Conservation (phyloP, 805 yeast genomes). For the Grigorovia yakushimaensis region DNA sequence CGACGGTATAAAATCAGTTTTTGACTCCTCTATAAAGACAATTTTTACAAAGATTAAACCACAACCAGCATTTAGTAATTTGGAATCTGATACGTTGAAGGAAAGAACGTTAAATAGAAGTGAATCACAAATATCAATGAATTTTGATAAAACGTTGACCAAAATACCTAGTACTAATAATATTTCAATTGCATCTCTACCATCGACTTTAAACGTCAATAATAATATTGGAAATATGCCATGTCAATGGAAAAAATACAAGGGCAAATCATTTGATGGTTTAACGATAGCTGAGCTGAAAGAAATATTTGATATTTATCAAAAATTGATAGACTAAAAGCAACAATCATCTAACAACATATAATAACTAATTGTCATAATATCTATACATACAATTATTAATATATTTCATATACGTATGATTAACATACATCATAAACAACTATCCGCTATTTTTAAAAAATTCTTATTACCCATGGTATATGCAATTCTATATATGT, state of each 20-base stretch:
- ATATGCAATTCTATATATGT: not conserved
- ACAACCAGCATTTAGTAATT: not conserved
- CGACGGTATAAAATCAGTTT: slow-evolving; percentile 21
- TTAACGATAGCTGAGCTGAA: slow-evolving; percentile 20
- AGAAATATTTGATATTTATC: slow-evolving; percentile 25
- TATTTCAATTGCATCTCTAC: not conserved
- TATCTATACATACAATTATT: not conserved
- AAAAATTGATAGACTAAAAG: slow-evolving; percentile 9
- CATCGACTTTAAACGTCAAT: not conserved
- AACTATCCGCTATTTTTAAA: no score
- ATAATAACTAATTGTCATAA: not conserved
- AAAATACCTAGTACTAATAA: not conserved
- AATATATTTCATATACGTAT: no score
- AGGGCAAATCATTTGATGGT: slow-evolving; percentile 23
- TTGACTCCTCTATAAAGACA: slow-evolving; percentile 24
- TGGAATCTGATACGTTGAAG: slow-evolving; percentile 6
- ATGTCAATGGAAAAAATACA: slow-evolving; percentile 16
- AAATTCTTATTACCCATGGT: no score
- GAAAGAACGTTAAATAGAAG: slow-evolving; percentile 9
- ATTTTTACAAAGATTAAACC: slow-evolving; percentile 25
- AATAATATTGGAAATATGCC: slow-evolving; percentile 4
- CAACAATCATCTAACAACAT: not conserved
- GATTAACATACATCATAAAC: no score
- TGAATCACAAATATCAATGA: slow-evolving; percentile 12
- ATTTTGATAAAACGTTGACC: slow-evolving; percentile 4